Evolutionary conservation across 192 early-diverging fungal species (phyloP).

Genomic region (Phycomyces blakesleeanus): DNA sequence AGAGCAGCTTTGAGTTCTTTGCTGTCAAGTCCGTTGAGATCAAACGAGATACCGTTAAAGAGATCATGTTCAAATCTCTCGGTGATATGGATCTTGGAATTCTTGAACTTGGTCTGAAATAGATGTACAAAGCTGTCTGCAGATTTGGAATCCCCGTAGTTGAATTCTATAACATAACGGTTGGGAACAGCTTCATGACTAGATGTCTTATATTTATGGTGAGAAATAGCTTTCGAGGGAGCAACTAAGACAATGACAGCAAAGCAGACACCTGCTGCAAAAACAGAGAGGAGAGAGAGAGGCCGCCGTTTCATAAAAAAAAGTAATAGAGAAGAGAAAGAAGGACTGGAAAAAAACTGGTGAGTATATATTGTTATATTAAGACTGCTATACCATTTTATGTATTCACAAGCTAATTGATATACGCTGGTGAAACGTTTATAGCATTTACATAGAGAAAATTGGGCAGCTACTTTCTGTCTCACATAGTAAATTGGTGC

Average conservation of each 20-base stretch:
- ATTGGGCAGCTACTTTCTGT: too few relatives aligned
- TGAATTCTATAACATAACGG: slow-evolving; percentile 15
- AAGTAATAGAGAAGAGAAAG: background rate
- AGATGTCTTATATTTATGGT: slow-evolving; percentile 6
- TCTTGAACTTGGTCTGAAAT: background rate
- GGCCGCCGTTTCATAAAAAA: slow-evolving; percentile 7
- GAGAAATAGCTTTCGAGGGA: background rate
- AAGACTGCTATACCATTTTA: too few relatives aligned
- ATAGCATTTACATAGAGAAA: too few relatives aligned
- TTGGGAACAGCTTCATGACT: background rate
- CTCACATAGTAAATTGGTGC: too few relatives aligned
- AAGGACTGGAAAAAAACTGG: too few relatives aligned
- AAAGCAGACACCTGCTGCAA: slow-evolving; percentile 14
- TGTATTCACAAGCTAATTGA: too few relatives aligned
- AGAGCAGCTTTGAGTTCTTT: background rate
- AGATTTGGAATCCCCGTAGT: background rate
- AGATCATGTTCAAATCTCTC: slow-evolving; percentile 15
- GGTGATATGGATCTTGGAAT: slow-evolving; percentile 3
- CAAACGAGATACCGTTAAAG: slow-evolving; percentile 23
- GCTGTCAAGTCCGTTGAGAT: background rate
- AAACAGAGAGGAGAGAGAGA: slow-evolving; percentile 3
- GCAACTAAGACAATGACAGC: slow-evolving; percentile 2
- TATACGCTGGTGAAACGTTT: too few relatives aligned
- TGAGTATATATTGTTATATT: too few relatives aligned
- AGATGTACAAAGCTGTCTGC: slow-evolving; percentile 7